These are phyloP conservation scores for Penicillium samsonianum DNA, from an alignment of 495 filamentous ascomycete species.

Conservation along the genomic window DNA sequence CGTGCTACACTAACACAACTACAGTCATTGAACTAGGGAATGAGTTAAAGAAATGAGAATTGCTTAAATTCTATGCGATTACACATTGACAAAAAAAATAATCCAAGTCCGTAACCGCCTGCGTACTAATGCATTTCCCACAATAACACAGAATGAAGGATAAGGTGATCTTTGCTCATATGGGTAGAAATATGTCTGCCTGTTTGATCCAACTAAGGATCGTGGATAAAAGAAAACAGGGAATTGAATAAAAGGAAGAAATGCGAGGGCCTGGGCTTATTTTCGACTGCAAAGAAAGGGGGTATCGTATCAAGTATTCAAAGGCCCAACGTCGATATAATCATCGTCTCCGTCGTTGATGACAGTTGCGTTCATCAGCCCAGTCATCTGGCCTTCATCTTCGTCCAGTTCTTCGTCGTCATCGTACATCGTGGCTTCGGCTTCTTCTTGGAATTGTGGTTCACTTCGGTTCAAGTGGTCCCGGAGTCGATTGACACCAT, in stretches of 20 bases:
- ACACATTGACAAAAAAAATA: slow-evolving; percentile 23
- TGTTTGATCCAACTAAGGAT: slow-evolving; percentile 15
- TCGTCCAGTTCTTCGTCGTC: slow-evolving; percentile 57
- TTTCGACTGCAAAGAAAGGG: slow-evolving; percentile 22
- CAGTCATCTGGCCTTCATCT: slow-evolving; percentile 56
- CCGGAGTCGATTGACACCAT: slow-evolving; percentile 77
- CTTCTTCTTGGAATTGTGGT: slow-evolving; percentile 35
- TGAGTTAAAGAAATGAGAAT: not conserved
- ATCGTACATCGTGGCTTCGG: slow-evolving; percentile 56
- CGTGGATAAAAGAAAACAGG: slow-evolving; percentile 10
- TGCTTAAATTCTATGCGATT: slow-evolving; percentile 26
- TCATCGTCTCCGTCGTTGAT: slow-evolving; percentile 57
- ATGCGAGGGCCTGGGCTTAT: slow-evolving; percentile 13
- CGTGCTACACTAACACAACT: slow-evolving; percentile 1
- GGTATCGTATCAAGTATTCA: slow-evolving; percentile 47
- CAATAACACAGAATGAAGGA: slow-evolving; percentile 25
- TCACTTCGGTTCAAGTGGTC: slow-evolving; percentile 64
- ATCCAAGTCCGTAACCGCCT: slow-evolving; percentile 26
- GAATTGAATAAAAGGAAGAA: slow-evolving; percentile 19
- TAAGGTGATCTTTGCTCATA: slow-evolving; percentile 33
- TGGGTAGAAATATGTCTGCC: slow-evolving; percentile 29
- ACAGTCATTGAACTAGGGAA: not conserved
- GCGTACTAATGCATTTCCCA: slow-evolving; percentile 39
- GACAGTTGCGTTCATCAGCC: slow-evolving; percentile 55
- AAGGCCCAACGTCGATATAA: slow-evolving; percentile 46